Percentiles rank a stretch among this genome's conserved stretches.
Evolutionary conservation across 805 yeast species (phyloP).

Genomic region (Lipomyces orientalis): DNA sequence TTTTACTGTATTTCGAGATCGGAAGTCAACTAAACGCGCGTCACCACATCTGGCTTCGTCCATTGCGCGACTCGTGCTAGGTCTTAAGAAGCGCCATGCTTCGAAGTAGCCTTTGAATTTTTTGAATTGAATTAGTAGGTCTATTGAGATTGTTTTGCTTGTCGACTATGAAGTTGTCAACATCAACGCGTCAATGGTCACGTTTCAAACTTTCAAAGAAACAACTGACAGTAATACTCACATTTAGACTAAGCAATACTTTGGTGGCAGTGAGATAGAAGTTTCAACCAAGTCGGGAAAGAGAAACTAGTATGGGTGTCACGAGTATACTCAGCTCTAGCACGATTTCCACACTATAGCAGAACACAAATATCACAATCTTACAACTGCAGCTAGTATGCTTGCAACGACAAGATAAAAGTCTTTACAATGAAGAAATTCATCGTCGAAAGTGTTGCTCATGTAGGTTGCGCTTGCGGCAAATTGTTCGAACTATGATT

Average conservation of each 20-base stretch:
- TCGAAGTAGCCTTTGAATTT: neutral
- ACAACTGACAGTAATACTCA: neutral
- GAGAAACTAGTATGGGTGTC: neutral
- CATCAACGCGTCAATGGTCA: neutral
- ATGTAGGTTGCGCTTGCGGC: constrained; percentile 7
- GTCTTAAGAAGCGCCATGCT: neutral
- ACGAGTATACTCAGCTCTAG: neutral
- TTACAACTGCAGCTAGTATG: neutral
- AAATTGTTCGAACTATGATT: neutral
- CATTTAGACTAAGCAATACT: neutral
- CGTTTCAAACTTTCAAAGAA: neutral
- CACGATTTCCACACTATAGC: neutral
- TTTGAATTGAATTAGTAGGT: neutral
- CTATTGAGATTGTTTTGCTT: neutral
- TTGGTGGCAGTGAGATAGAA: neutral
- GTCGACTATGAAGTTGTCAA: neutral
- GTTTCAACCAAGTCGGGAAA: neutral
- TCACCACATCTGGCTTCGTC: neutral
- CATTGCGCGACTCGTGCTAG: neutral
- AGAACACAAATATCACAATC: neutral
- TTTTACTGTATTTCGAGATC: too few relatives aligned
- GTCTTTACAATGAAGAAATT: constrained; percentile 14
- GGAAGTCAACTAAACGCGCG: neutral
- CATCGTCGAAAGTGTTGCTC: constrained; percentile 16
- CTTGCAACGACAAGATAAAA: neutral